These are phyloP conservation scores for Hyaloscypha variabilis DNA, from an alignment of 495 filamentous ascomycete species.

Conservation along the genomic window DNA sequence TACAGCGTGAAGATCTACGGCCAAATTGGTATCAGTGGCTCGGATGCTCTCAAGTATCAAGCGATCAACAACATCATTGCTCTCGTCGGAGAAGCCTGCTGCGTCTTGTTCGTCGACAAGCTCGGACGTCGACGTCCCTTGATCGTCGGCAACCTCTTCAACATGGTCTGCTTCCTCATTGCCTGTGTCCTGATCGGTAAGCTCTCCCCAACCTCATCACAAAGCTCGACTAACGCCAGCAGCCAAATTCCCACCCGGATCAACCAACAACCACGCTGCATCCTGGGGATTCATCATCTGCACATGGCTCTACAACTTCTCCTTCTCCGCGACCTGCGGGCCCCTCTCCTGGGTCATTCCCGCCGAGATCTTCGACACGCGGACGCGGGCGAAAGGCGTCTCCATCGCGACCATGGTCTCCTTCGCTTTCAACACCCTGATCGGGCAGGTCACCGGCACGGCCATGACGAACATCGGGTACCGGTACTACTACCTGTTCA, in stretches of 20 bases:
- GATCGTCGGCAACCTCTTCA: constrained; percentile 67
- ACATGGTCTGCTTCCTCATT: constrained; percentile 47
- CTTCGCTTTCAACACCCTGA: constrained; percentile 59
- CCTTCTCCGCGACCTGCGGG: constrained; percentile 55
- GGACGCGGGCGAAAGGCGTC: constrained; percentile 49
- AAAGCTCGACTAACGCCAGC: background rate
- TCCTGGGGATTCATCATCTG: constrained; percentile 74
- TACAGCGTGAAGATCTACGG: constrained; percentile 67
- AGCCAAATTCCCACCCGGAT: constrained; percentile 58
- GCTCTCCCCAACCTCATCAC: background rate
- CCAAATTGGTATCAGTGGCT: constrained; percentile 66
- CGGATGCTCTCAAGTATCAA: constrained; percentile 71
- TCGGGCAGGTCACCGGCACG: constrained; percentile 55
- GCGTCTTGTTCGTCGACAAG: constrained; percentile 68
- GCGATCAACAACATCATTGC: constrained; percentile 71
- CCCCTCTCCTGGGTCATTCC: constrained; percentile 53
- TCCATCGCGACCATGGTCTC: constrained; percentile 53
- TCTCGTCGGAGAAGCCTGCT: constrained; percentile 63
- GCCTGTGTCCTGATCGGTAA: constrained; percentile 47
- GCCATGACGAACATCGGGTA: constrained; percentile 54
- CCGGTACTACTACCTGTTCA: constrained; percentile 57
- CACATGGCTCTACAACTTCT: constrained; percentile 58
- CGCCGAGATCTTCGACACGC: constrained; percentile 53
- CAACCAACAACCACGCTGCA: constrained; percentile 55
- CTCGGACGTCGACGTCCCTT: constrained; percentile 67